phyloP scores from a whole-genome alignment of 2,329 filamentous ascomycete species.

The Colletotrichum horii region DNA sequence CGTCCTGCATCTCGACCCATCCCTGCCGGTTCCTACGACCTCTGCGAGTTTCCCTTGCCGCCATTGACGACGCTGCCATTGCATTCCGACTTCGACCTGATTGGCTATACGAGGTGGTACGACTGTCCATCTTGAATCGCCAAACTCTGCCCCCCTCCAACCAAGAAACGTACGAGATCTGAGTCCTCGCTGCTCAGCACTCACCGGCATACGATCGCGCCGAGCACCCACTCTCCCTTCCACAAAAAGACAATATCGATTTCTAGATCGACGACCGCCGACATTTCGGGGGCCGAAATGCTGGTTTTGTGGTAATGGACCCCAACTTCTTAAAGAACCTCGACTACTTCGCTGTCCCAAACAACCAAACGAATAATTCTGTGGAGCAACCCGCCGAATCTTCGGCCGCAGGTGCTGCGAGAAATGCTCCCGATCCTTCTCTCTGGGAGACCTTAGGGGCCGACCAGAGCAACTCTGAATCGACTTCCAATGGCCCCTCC shows the following conservation, averaged over 20 bases:
- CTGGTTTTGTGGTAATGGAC: conserved; percentile 37
- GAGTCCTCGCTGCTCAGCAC: not conserved
- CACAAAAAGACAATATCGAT: not conserved
- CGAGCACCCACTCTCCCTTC: not conserved
- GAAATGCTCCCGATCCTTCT: conserved; percentile 22
- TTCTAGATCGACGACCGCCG: conserved; percentile 23
- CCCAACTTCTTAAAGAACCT: conserved; percentile 40
- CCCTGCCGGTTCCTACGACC: conserved; percentile 1
- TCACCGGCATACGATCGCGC: not conserved
- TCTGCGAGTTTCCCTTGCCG: not conserved
- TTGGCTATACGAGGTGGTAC: conserved; percentile 12
- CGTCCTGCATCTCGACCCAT: not conserved
- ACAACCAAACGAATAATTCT: conserved; percentile 39
- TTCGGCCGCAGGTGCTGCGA: conserved; percentile 27
- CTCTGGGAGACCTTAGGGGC: conserved; percentile 36
- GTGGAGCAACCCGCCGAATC: conserved; percentile 35
- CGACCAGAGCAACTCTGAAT: conserved; percentile 14
- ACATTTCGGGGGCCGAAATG: conserved; percentile 40
- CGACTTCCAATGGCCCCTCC: conserved; percentile 18
- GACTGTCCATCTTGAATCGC: not conserved
- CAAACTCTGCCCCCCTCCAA: not conserved
- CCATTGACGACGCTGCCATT: not conserved
- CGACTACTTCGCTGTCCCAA: conserved; percentile 44
- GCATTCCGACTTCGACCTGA: not conserved
- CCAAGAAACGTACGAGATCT: not conserved